Evolutionary conservation across 1,284 basidiomycete species (phyloP), one percentile per base, ranked within the genome.

Genomic region (Cutaneotrichosporon spelunceum): DNA sequence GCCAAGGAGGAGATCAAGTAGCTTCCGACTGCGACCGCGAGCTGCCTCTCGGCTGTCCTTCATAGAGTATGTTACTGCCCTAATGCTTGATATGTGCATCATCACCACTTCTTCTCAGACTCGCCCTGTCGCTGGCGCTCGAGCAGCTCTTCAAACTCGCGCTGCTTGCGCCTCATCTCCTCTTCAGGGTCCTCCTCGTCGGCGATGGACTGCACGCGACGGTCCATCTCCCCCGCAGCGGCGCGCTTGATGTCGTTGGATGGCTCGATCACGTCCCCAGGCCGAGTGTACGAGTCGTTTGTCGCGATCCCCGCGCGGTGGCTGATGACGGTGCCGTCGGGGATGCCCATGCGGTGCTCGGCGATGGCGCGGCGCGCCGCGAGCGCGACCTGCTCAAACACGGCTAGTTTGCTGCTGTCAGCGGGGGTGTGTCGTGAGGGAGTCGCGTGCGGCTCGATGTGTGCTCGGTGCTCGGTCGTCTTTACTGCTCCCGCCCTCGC

Each of bases 101-200:
- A 53, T 54, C 58, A 63, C 55, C 53, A 57, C 21, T 60, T 55
- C 36, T 58, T 57, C 36, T 64, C 66, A 10, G 50, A 55, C 5
- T 64, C 64, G n/a, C 71, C 71, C 60, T 56, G 52, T 44, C 72
- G 64, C 62, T 74, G 71, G 53, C 62, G 60, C 50, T 74, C 72
- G 56, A 74, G 57, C 72, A 74, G 59, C 27, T 50, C 71, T 48
- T 74, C 72, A 68, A 72, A 74, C 61, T 72, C 69, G 44, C 63
- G 62, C 63, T 71, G 70, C 56, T 70, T 70, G 29, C 60, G 53
- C 3, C 29, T 56, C 47, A 67, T 60, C 53, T 63, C 63, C 36
- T 64, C 66, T 45, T 63, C 42, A 19, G 16, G 4, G 39, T 19
- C n/a, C 19, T 42, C 39, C 16, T 42, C 39, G 19, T 42, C 30